Percentiles rank a stretch among this genome's conserved stretches.
These are phyloP conservation scores for Drechslerella dactyloides DNA, from an alignment of 2,329 filamentous ascomycete genomes.

Conservation along the genomic window DNA sequence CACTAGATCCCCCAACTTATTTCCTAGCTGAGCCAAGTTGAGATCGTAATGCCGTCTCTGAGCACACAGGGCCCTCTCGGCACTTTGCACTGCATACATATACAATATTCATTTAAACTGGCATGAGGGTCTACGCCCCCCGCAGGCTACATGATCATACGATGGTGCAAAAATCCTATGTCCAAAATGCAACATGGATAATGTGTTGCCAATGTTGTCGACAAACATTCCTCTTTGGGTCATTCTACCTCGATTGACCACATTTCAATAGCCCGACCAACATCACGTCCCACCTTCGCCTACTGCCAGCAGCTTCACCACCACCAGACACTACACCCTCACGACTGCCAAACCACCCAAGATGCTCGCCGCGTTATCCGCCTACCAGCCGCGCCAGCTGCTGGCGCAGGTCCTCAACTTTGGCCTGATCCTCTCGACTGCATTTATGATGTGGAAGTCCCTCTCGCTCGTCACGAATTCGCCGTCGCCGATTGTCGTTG, in stretches of 20 bases:
- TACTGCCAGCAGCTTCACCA: not conserved
- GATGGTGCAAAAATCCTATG: not conserved
- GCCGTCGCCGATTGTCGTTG: conserved; percentile 78
- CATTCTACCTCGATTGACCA: conserved; percentile 20
- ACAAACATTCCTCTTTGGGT: conserved; percentile 30
- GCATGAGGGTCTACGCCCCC: too few relatives aligned
- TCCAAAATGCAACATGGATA: conserved; percentile 18
- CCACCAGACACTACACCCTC: conserved; percentile 5
- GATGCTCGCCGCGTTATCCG: conserved; percentile 72
- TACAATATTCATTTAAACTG: too few relatives aligned
- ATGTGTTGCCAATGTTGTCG: conserved; percentile 8
- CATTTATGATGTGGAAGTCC: conserved; percentile 95
- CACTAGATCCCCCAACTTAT: too few relatives aligned
- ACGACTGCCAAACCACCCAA: not conserved
- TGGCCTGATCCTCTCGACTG: conserved; percentile 83
- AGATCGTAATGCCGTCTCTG: too few relatives aligned
- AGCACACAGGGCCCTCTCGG: too few relatives aligned
- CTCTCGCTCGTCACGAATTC: conserved; percentile 79
- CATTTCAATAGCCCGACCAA: conserved; percentile 24
- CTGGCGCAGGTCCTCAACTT: conserved; percentile 87
- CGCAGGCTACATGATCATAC: not conserved
- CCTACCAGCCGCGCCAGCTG: conserved; percentile 77
- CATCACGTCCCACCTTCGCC: conserved; percentile 13
- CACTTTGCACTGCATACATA: too few relatives aligned
- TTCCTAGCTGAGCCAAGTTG: too few relatives aligned